These are phyloP conservation scores for Penicillium sp. DNA, from an alignment of 2,329 filamentous ascomycete genomes.

Conservation along the genomic window DNA sequence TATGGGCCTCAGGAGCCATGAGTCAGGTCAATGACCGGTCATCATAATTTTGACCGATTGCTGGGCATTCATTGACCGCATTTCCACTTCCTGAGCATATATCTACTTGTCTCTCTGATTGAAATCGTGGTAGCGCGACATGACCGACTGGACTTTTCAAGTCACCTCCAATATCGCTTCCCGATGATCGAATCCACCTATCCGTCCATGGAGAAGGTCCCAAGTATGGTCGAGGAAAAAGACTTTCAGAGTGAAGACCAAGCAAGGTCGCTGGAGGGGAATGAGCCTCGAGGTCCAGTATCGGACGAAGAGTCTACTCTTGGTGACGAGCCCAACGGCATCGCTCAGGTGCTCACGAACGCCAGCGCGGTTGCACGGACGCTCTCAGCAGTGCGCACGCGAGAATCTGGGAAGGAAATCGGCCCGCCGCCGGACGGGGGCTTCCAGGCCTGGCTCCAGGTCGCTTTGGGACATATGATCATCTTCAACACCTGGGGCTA, in stretches of 20 bases:
- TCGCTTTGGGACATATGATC: conserved; percentile 51
- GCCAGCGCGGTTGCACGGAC: conserved; percentile 30
- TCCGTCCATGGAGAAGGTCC: background rate
- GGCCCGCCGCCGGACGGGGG: conserved; percentile 52
- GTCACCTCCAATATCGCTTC: background rate
- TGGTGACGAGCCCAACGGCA: conserved; percentile 13
- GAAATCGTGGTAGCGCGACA: background rate
- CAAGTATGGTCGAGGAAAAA: conserved; percentile 8
- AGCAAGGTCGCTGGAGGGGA: conserved; percentile 5
- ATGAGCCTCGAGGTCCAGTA: conserved; percentile 1
- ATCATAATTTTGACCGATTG: background rate
- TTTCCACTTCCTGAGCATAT: background rate
- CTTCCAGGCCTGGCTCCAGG: conserved; percentile 55
- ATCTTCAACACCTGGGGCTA: conserved; percentile 59
- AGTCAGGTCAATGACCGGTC: conserved; percentile 6
- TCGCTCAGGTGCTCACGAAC: conserved; percentile 25
- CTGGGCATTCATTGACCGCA: background rate
- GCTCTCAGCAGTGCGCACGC: conserved; percentile 38
- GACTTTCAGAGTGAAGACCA: background rate
- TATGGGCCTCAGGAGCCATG: background rate
- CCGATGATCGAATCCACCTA: background rate
- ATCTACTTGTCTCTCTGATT: background rate
- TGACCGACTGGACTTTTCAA: background rate
- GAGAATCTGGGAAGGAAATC: conserved; percentile 35
- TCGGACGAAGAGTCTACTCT: conserved; percentile 21